Conservation (phyloP, 2,329 filamentous ascomycete species). For the Ascochyta koolunga region DNA sequence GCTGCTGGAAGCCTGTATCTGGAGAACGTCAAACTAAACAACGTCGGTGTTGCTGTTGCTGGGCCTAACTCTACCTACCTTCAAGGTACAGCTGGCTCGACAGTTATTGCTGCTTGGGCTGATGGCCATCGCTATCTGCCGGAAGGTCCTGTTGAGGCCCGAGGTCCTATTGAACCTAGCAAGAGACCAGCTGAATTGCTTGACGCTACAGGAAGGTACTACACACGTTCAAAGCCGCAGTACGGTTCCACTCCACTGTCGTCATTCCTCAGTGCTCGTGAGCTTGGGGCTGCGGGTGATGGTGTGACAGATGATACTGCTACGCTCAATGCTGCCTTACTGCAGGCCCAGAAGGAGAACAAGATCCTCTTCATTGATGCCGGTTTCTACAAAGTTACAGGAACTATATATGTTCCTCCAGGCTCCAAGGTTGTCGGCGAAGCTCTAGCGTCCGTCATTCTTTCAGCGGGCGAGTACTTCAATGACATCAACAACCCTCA, state of each 20-base stretch:
- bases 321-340: conserved; percentile 75
- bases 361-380: conserved; percentile 63
- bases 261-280: conserved; percentile 63
- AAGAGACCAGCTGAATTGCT: conserved; percentile 52
- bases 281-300: conserved; percentile 73
- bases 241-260: conserved; percentile 58
- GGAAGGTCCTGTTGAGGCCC: conserved; percentile 50
- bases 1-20: conserved; percentile 59
- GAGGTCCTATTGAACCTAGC: conserved; percentile 52
- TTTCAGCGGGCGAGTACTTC: conserved; percentile 68
- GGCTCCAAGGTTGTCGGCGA: conserved; percentile 83
- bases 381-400: conserved; percentile 61
- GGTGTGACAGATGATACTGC: conserved; percentile 83
- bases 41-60: conserved; percentile 48
- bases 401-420: conserved; percentile 64
- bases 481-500: conserved; percentile 61
- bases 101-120: conserved; percentile 38
- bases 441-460: conserved; percentile 81
- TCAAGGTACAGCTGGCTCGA: conserved; percentile 28
- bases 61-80: conserved; percentile 35
- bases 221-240: conserved; percentile 57
- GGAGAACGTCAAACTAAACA: conserved; percentile 64
- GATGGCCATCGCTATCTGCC: conserved; percentile 42
- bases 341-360: conserved; percentile 63
- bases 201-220: conserved; percentile 55